Evolutionary conservation across 495 filamentous ascomycete species (phyloP).

Genomic region (Podospora pseudocomata): DNA sequence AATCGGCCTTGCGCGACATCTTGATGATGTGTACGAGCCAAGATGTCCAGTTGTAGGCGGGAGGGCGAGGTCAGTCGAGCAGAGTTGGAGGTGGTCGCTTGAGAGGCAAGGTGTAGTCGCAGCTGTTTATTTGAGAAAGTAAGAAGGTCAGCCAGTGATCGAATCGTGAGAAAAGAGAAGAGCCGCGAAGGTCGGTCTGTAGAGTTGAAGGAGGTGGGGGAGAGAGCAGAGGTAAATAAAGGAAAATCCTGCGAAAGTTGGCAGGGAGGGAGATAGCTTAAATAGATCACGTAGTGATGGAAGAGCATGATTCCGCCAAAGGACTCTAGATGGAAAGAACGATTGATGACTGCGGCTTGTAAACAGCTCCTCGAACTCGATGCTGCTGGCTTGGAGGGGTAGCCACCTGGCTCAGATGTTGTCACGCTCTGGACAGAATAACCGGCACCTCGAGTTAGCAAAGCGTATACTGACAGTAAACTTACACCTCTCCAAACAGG

Average conservation of each 20-base stretch:
- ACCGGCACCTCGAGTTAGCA: too few species aligned
- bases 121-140: neutral
- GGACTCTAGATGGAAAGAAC: neutral
- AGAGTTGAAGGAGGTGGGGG: neutral
- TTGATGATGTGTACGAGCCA: constrained; percentile 21
- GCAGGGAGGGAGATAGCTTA: neutral
- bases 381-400: neutral
- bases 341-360: neutral
- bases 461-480: too few species aligned
- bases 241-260: neutral
- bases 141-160: neutral
- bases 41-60: neutral
- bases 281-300: neutral
- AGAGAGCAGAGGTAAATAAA: neutral
- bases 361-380: neutral
- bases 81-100: neutral
- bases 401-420: neutral
- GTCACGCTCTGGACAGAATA: too few species aligned
- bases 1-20: constrained; percentile 36
- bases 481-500: too few species aligned
- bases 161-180: neutral
- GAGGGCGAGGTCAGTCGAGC: neutral
- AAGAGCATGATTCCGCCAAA: neutral
- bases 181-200: neutral
- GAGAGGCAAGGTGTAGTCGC: neutral